Percentiles rank a stretch among this genome's conserved stretches.
Evolutionary conservation across 805 yeast species (phyloP).

Genomic region (Candida maltosa): DNA sequence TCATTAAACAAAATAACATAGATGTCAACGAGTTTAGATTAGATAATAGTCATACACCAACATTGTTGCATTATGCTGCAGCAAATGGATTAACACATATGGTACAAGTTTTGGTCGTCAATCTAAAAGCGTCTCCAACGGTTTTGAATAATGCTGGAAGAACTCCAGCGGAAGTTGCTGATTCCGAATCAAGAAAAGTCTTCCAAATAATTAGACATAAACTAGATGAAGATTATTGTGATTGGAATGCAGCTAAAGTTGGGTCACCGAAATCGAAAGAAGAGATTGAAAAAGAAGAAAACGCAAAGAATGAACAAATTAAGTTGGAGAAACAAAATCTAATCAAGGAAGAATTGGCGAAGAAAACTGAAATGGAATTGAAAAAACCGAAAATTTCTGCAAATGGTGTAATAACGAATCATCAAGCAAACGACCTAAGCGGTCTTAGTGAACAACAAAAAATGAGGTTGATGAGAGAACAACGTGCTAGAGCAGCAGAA

Average conservation of each 20-base stretch:
- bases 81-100: constrained; percentile 64
- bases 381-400: constrained; percentile 26
- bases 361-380: constrained; percentile 37
- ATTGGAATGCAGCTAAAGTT: constrained; percentile 70
- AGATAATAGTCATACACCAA: constrained; percentile 63
- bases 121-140: constrained; percentile 70
- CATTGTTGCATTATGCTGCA: constrained; percentile 76
- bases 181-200: constrained; percentile 42
- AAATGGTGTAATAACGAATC: constrained; percentile 31
- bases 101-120: constrained; percentile 58
- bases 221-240: constrained; percentile 65
- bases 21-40: constrained; percentile 47
- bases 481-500: constrained; percentile 95
- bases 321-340: constrained; percentile 35
- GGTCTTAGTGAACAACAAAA: constrained; percentile 74
- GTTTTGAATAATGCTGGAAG: constrained; percentile 49
- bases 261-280: constrained; percentile 59
- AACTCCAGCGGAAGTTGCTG: constrained; percentile 68
- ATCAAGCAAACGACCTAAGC: constrained; percentile 43
- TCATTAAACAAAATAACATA: constrained; percentile 55
- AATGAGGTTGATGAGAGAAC: constrained; percentile 82
- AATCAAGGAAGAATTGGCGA: constrained; percentile 44
- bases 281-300: constrained; percentile 44
- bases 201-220: constrained; percentile 67
- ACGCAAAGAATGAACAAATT: constrained; percentile 31